phyloP scores from a whole-genome alignment of 345 rosid genomes.

The Fremontodendron californicum region DNA sequence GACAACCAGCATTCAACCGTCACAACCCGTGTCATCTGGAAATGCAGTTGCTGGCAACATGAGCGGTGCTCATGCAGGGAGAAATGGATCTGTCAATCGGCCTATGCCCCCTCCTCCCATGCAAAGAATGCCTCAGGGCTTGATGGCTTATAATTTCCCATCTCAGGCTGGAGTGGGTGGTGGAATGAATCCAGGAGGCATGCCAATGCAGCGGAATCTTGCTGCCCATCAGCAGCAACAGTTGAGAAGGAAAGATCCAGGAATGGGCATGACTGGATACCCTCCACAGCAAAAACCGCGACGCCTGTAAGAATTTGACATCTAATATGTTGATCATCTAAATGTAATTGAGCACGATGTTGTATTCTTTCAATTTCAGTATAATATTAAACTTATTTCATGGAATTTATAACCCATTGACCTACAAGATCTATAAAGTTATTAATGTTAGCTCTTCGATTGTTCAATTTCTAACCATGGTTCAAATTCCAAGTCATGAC shows the following conservation, averaged over 20 bases:
- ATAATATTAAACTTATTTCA: background rate
- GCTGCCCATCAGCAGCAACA: slow-evolving; percentile 68
- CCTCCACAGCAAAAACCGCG: slow-evolving; percentile 83
- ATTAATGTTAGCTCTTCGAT: background rate
- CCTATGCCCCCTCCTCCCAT: slow-evolving; percentile 53
- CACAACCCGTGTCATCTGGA: slow-evolving; percentile 65
- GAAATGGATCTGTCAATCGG: slow-evolving; percentile 58
- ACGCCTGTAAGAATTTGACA: slow-evolving; percentile 40
- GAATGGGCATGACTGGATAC: slow-evolving; percentile 71
- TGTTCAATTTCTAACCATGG: background rate
- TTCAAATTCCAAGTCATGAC: background rate
- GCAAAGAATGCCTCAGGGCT: slow-evolving; percentile 74
- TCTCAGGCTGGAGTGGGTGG: slow-evolving; percentile 55
- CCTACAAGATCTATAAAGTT: background rate
- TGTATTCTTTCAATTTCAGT: slow-evolving; percentile 5
- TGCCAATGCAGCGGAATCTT: slow-evolving; percentile 71
- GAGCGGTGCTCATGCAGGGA: slow-evolving; percentile 53
- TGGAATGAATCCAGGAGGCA: slow-evolving; percentile 72
- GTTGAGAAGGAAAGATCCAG: slow-evolving; percentile 76
- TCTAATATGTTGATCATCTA: background rate
- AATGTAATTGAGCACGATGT: background rate
- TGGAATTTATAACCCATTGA: background rate
- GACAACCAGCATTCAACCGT: slow-evolving; percentile 76
- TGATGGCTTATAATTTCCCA: slow-evolving; percentile 62
- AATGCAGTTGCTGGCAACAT: slow-evolving; percentile 54